Conservation (phyloP, 352 stramenopile genomes). For the Lagenidium sp. region DNA sequence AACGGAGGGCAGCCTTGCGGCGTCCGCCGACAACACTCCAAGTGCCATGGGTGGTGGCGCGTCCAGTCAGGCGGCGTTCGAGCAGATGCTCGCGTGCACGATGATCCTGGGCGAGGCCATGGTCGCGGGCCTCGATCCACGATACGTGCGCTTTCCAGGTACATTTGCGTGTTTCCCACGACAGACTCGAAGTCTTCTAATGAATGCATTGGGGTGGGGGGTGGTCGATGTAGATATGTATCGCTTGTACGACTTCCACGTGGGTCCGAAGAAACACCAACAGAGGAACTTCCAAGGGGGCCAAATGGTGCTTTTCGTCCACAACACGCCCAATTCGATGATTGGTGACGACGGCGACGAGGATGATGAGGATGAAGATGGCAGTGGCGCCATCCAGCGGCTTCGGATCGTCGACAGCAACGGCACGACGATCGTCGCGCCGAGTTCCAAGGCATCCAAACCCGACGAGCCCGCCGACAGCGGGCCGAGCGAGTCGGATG, state of each 20-base stretch:
- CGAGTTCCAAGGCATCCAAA: conserved; percentile 4
- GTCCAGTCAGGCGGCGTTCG: conserved; percentile 59
- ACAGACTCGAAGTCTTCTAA: too few species aligned
- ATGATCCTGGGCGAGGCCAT: conserved; percentile 80
- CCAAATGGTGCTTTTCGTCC: conserved; percentile 59
- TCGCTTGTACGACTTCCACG: conserved; percentile 72
- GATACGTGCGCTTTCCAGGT: conserved; percentile 74
- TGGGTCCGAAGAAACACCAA: conserved; percentile 56
- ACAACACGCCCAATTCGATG: conserved; percentile 19
- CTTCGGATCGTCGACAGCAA: conserved; percentile 5
- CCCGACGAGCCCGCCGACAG: conserved; percentile 8
- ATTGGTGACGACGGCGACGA: conserved; percentile 17
- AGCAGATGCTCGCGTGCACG: conserved; percentile 81
- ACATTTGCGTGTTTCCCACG: too few species aligned
- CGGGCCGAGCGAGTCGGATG: conserved; percentile 23
- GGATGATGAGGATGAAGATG: conserved; percentile 13
- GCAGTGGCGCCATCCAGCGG: conserved; percentile 8
- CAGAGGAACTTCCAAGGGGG: conserved; percentile 36
- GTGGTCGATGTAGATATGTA: conserved; percentile 75
- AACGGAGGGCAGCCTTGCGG: too few species aligned
- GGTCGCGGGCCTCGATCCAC: conserved; percentile 69
- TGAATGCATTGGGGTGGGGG: too few species aligned
- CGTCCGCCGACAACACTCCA: too few species aligned
- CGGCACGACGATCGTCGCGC: conserved; percentile 5
- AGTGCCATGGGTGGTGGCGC: conserved; percentile 66